A percentile compares a stretch with the other conserved stretches of the same genome.
These are phyloP conservation scores for Boletus hoseneyae DNA, from an alignment of 1,284 basidiomycete species.

Conservation along the genomic window DNA sequence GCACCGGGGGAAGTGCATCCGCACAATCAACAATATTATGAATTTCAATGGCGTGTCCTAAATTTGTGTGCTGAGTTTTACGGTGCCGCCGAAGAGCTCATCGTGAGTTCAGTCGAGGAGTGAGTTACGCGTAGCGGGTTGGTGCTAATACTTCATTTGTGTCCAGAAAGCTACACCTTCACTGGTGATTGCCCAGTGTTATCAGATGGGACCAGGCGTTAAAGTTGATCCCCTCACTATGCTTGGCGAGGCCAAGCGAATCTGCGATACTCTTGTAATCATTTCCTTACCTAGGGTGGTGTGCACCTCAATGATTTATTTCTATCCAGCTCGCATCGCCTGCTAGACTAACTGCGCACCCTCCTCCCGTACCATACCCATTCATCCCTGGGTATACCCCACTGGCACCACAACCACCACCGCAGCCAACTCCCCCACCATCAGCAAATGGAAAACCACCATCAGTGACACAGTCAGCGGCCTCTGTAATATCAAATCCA, in stretches of 20 bases:
- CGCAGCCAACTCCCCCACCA: conserved; percentile 29
- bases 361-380: conserved; percentile 59
- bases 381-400: conserved; percentile 40
- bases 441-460: conserved; percentile 28
- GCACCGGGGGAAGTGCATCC: conserved; percentile 47
- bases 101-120: conserved; percentile 49
- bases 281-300: conserved; percentile 10
- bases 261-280: conserved; percentile 70
- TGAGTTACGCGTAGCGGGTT: conserved; percentile 8
- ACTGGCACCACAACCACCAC: conserved; percentile 16
- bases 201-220: conserved; percentile 62
- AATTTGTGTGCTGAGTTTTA: conserved; percentile 81
- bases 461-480: conserved; percentile 25
- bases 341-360: conserved; percentile 55
- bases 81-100: conserved; percentile 75
- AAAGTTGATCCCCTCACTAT: conserved; percentile 71
- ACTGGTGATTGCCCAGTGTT: conserved; percentile 73
- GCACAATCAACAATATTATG: conserved; percentile 74
- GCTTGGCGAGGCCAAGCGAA: conserved; percentile 69
- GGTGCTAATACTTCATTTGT: conserved; percentile 9
- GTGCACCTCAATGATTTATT: conserved; percentile 12
- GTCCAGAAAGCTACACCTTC: conserved; percentile 67
- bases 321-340: conserved; percentile 62
- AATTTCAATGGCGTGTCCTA: conserved; percentile 79
- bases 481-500: conserved; percentile 59